Evolutionary conservation across 441 rosid genomes (phyloP), one percentile per base, ranked within the genome.

Genomic region (Manihot esculenta): DNA sequence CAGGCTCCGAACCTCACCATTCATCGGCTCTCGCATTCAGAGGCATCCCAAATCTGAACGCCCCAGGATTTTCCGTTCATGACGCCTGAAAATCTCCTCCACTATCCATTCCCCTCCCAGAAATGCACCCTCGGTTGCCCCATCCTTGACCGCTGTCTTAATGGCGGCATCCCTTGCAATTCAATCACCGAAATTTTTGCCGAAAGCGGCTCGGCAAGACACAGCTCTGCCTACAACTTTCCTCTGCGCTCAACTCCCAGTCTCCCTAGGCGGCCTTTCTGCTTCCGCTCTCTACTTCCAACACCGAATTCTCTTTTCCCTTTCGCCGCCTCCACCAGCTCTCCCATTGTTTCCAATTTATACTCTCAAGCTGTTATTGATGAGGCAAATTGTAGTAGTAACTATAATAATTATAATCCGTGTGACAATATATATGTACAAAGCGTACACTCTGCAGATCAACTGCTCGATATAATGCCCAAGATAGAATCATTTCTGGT

Each of bases 161-260:
- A 64, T 73, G 96, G 96, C 26, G 96, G 95, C 54, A 70, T 94
- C 42, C 89, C 96, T 13, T 94, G 93, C 82, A 68, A 83, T 61
- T 87, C 93, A 13, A 27, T 94, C 47, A 88, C 96, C 33, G 97
- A 94, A 79, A 80, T 91, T 56, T 89, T 84, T 2, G 93, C 95
- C 44, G 97, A 89, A 74, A 94, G 95, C 62, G 93, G 94, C 69
- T 83, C 62, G 98, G 97, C 15, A 93, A 94, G 84, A 94, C 97
- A 76, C 97, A 91, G 68, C 75, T 93, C 70, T 91, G 93, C 82
- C 96, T 91, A 60, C 97, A 91, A 70, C 91, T 91, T 58, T 81
- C 53, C 92, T 91, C 74, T 75, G 66, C 68, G 84, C 87, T 65
- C 96, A 93, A 77, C 96, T 93, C 68, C 98, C 96, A 14, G 51